Conservation (phyloP, 257 asterid species). For the Dorcoceras hygrometricum region DNA sequence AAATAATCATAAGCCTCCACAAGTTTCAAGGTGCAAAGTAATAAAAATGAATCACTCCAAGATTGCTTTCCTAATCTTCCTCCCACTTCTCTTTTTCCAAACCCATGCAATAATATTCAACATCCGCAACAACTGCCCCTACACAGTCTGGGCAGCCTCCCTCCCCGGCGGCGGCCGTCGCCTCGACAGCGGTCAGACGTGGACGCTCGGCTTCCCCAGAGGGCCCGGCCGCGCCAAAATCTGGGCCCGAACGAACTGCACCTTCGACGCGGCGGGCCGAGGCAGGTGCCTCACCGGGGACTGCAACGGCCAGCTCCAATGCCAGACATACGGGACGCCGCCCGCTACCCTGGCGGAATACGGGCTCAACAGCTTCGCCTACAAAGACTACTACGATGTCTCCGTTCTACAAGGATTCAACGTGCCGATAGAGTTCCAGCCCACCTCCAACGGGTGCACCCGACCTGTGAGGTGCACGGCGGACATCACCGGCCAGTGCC, state of each 20-base stretch:
- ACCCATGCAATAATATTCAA: slow-evolving; percentile 39
- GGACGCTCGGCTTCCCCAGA: slow-evolving; percentile 36
- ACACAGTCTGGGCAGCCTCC: slow-evolving; percentile 61
- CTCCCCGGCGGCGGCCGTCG: slow-evolving; percentile 61
- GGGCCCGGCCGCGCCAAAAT: slow-evolving; percentile 36
- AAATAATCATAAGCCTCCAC: neutral
- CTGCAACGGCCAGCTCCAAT: slow-evolving; percentile 46
- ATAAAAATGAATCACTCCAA: slow-evolving; percentile 27
- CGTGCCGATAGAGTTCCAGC: slow-evolving; percentile 46
- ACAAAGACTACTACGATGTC: slow-evolving; percentile 49
- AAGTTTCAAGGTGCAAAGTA: neutral
- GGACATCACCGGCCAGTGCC: slow-evolving; percentile 58
- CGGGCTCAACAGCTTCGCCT: slow-evolving; percentile 44
- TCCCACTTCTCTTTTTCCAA: slow-evolving; percentile 31
- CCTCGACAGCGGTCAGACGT: slow-evolving; percentile 43
- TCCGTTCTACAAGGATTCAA: slow-evolving; percentile 58
- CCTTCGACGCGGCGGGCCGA: slow-evolving; percentile 43
- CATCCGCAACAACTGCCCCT: slow-evolving; percentile 53
- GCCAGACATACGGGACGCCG: slow-evolving; percentile 39
- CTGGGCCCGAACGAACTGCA: slow-evolving; percentile 72
- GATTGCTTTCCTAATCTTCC: slow-evolving; percentile 4
- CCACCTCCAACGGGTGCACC: slow-evolving; percentile 46
- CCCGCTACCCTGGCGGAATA: slow-evolving; percentile 57
- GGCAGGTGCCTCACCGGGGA: slow-evolving; percentile 65
- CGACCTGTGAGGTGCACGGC: slow-evolving; percentile 48